These are phyloP conservation scores for Pyrus bretschneideri DNA, from an alignment of 306 rosid species.

Conservation along the genomic window DNA sequence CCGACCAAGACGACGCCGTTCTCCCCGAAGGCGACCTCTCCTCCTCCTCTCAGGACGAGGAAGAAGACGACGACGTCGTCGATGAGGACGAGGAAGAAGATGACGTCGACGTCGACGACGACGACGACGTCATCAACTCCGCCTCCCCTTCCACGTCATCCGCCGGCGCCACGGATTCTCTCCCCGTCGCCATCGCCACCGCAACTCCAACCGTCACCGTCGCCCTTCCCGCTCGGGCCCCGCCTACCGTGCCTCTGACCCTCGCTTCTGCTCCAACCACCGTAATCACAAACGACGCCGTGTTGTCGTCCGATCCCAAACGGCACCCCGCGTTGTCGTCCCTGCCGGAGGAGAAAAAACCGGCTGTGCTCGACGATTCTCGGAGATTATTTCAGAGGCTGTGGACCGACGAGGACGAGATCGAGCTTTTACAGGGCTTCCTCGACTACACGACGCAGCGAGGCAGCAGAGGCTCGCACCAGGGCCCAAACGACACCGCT, in stretches of 20 bases:
- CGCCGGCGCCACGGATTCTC: constrained; percentile 6
- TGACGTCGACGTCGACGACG: constrained; percentile 1
- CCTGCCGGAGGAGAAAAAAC: constrained; percentile 34
- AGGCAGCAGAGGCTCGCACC: constrained; percentile 14
- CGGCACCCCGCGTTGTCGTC: constrained; percentile 10
- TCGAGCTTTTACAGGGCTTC: constrained; percentile 47
- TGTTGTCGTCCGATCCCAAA: background rate
- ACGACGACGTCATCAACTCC: constrained; percentile 17
- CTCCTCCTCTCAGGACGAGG: constrained; percentile 28
- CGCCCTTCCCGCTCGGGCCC: constrained; percentile 22
- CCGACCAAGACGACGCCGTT: constrained; percentile 61
- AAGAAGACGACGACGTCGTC: constrained; percentile 25
- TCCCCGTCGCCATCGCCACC: constrained; percentile 15
- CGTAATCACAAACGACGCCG: background rate
- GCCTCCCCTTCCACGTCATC: constrained; percentile 29
- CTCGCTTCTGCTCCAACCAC: background rate
- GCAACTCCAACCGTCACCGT: constrained; percentile 22
- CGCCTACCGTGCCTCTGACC: background rate
- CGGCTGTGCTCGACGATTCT: constrained; percentile 28
- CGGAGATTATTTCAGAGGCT: constrained; percentile 41
- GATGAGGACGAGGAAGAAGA: constrained; percentile 18
- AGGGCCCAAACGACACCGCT: constrained; percentile 39
- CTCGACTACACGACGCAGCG: constrained; percentile 37
- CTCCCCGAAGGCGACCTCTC: constrained; percentile 60
- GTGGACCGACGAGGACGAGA: constrained; percentile 64